Evolutionary conservation across 1,139 yeast species (phyloP), one percentile per base, ranked within the genome.

Genomic region (Komagataea norvegica): DNA sequence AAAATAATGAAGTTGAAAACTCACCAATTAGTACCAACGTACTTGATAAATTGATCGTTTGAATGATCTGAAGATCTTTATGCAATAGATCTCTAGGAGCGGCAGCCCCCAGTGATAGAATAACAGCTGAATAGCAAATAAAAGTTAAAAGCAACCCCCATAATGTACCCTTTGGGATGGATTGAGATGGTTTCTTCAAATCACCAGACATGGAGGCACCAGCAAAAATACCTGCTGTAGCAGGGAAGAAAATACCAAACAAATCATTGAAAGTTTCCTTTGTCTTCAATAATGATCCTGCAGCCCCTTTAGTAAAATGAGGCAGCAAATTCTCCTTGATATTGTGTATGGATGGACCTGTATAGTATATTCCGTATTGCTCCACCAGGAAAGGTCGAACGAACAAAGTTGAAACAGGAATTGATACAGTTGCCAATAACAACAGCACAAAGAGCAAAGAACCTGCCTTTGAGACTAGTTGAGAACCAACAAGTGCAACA

Each of bases 181-280:
- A 79, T 49, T 74, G 78, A 0, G 96, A 85, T 0, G 98, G 98
- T 41, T 72, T 78, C 43, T 74, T 67, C 44, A 91, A 68, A 51
- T 88, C 96, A n/a, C 98, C 97, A 32, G 96, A 87, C 97, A 91
- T 91, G 13, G 95, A 84, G 1, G 97, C 96, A n/a, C 98, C 98
- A 1, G 98, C 97, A 59, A 89, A 83, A 29, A 91, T 89, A 43
- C 98, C 98, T 3, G 97, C 95, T 0, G 97, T 89, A 1, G 98
- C 96, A 11, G 98, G 97, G 65, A 91, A 91, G 59, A 91, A 86
- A 37, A 91, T 85, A 3, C 97, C 97, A 71, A 91, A 91, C 48
- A 91, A 62, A 56, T 85, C 83, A 41, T 80, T 75, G 54, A 89
- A 87, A 2, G 79, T 85, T 59, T 89, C 96, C 16, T 69, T 74